phyloP scores from a whole-genome alignment of 2,329 filamentous ascomycete species.

The Botrytis paeoniae region DNA sequence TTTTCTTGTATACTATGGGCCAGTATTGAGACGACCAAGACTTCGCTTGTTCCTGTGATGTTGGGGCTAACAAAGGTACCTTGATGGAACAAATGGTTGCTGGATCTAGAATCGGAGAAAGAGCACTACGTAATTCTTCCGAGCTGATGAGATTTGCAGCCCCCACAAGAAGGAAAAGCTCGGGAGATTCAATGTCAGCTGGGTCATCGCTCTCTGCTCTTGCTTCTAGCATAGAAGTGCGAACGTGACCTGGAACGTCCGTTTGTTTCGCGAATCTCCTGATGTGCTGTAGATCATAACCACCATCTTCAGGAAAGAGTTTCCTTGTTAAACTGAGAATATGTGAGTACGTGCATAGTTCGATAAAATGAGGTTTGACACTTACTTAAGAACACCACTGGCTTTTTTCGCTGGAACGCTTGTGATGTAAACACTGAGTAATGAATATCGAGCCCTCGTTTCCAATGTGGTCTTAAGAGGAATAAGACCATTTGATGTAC shows the following conservation, averaged over 20 bases:
- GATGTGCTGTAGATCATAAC: constrained; percentile 67
- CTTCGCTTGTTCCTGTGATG: constrained; percentile 70
- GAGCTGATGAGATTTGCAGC: constrained; percentile 50
- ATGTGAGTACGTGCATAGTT: constrained; percentile 36
- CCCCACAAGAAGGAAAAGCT: constrained; percentile 49
- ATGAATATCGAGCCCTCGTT: constrained; percentile 55
- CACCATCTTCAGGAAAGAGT: constrained; percentile 57
- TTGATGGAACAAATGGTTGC: constrained; percentile 48
- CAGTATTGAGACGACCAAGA: constrained; percentile 75
- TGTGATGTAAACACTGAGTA: constrained; percentile 66
- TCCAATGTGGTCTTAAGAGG: constrained; percentile 65
- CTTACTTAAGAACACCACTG: constrained; percentile 70
- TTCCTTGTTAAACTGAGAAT: constrained; percentile 51
- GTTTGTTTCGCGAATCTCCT: constrained; percentile 71
- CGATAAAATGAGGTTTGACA: constrained; percentile 25
- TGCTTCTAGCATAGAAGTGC: constrained; percentile 52
- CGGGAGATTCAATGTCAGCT: constrained; percentile 47
- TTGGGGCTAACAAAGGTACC: constrained; percentile 71
- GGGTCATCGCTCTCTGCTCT: constrained; percentile 42
- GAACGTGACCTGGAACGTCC: constrained; percentile 65
- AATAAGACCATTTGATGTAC: constrained; percentile 42
- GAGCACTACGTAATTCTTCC: constrained; percentile 49
- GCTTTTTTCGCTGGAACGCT: constrained; percentile 69
- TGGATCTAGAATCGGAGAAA: constrained; percentile 50
- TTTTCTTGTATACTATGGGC: constrained; percentile 83